Evolutionary conservation across 2,329 filamentous ascomycete genomes (phyloP).

Genomic region (Claviceps pazoutovae): DNA sequence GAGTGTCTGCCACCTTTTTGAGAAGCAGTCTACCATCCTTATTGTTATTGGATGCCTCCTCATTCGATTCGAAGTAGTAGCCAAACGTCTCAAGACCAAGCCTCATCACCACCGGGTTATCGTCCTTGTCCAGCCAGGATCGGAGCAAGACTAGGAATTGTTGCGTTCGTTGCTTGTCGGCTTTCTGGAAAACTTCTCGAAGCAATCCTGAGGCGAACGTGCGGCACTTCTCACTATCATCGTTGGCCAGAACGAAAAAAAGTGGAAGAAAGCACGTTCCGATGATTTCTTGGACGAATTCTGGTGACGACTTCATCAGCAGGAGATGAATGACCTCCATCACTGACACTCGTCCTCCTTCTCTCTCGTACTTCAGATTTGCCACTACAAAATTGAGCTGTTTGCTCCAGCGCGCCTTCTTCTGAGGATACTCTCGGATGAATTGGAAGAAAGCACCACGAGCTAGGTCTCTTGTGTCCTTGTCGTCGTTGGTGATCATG

Average conservation of each 20-base stretch:
- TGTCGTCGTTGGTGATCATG: slow-evolving; percentile 94
- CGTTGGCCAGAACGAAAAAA: slow-evolving; percentile 74
- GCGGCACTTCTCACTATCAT: slow-evolving; percentile 74
- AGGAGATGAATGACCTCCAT: slow-evolving; percentile 83
- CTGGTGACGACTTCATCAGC: slow-evolving; percentile 70
- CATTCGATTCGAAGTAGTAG: slow-evolving; percentile 64
- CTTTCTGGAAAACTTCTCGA: slow-evolving; percentile 65
- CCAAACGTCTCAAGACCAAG: slow-evolving; percentile 70
- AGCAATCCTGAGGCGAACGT: slow-evolving; percentile 68
- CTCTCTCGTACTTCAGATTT: slow-evolving; percentile 81
- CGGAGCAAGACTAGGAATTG: slow-evolving; percentile 59
- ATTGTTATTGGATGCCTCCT: slow-evolving; percentile 42
- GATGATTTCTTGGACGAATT: slow-evolving; percentile 69
- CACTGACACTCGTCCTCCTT: slow-evolving; percentile 78
- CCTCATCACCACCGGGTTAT: slow-evolving; percentile 55
- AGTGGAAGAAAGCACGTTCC: slow-evolving; percentile 75
- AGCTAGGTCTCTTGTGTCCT: slow-evolving; percentile 73
- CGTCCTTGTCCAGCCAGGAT: slow-evolving; percentile 62
- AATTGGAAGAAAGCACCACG: slow-evolving; percentile 89
- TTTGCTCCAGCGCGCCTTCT: slow-evolving; percentile 75
- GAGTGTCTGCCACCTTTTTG: slow-evolving; percentile 35
- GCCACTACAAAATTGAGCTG: slow-evolving; percentile 79
- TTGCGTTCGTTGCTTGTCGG: slow-evolving; percentile 56
- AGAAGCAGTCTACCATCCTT: slow-evolving; percentile 55
- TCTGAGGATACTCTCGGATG: slow-evolving; percentile 85